A percentile compares a stretch with the other conserved stretches of the same genome.
Conservation (phyloP, 169 alveolate genomes). For the Plasmodium gallinaceum region DNA sequence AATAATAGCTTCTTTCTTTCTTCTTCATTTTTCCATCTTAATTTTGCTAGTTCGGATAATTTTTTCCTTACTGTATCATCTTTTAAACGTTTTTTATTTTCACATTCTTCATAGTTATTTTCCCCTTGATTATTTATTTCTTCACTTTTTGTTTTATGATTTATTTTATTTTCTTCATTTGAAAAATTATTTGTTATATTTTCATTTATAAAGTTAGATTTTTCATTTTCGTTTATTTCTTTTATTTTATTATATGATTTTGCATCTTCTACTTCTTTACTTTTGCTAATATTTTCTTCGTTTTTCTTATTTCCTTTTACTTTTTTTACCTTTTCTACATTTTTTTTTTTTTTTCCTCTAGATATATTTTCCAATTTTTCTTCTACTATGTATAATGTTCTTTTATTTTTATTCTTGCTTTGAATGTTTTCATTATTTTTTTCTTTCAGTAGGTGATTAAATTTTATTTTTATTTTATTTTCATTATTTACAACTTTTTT, state of each 20-base stretch:
- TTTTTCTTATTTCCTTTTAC: background rate
- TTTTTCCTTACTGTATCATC: conserved; percentile 54
- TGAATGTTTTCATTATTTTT: too few species aligned
- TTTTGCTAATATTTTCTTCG: background rate
- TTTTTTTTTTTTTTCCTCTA: background rate
- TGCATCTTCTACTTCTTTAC: background rate
- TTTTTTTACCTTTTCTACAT: background rate
- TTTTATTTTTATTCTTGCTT: too few species aligned
- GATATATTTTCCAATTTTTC: too few species aligned
- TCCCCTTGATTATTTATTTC: background rate
- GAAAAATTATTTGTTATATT: background rate
- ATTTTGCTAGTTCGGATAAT: conserved; percentile 64
- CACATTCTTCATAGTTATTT: background rate
- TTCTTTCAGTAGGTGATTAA: too few species aligned
- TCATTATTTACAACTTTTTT: too few species aligned
- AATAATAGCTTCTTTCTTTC: conserved; percentile 55
- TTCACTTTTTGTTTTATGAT: background rate
- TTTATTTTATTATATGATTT: background rate
- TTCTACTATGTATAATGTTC: too few species aligned
- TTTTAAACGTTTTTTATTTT: background rate
- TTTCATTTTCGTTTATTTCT: background rate
- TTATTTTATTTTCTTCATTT: background rate
- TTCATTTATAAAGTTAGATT: background rate
- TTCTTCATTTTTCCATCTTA: conserved; percentile 70
- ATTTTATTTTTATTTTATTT: too few species aligned